phyloP scores from a whole-genome alignment of 805 yeast species.

The Metschnikowia chrysomelidarum region DNA sequence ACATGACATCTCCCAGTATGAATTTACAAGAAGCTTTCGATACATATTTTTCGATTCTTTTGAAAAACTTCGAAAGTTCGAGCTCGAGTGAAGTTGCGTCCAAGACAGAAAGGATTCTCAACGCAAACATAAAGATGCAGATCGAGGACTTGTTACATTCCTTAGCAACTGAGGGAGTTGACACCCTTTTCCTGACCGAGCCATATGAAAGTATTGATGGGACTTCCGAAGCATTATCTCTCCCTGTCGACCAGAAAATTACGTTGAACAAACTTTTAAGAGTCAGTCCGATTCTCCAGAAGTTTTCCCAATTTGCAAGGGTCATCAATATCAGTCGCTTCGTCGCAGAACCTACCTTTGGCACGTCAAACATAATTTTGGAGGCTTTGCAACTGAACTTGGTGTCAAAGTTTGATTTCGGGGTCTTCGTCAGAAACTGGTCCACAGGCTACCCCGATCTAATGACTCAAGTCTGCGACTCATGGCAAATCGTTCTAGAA shows the following conservation, averaged over 20 bases:
- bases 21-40: slow-evolving; percentile 13
- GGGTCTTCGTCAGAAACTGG: slow-evolving; percentile 21
- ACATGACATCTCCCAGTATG: slow-evolving; percentile 8
- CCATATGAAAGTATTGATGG: slow-evolving; percentile 12
- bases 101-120: slow-evolving; percentile 16
- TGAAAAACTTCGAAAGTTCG: slow-evolving; percentile 11
- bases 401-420: slow-evolving; percentile 22
- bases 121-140: slow-evolving; percentile 22
- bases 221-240: slow-evolving; percentile 13
- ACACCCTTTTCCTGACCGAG: slow-evolving; percentile 7
- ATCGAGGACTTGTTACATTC: slow-evolving; percentile 25
- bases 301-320: slow-evolving; percentile 27
- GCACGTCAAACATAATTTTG: slow-evolving; percentile 12
- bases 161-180: slow-evolving; percentile 14
- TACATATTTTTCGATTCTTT: slow-evolving; percentile 13
- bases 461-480: slow-evolving; percentile 13
- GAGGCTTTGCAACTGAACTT: slow-evolving; percentile 21
- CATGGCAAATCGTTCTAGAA: slow-evolving; percentile 24
- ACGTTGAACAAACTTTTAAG: slow-evolving; percentile 17
- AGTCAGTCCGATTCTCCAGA: slow-evolving; percentile 20
- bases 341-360: slow-evolving; percentile 18
- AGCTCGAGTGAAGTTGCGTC: slow-evolving; percentile 1
- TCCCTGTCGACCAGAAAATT: slow-evolving; percentile 18
- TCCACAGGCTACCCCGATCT: slow-evolving; percentile 20
- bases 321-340: slow-evolving; percentile 24